phyloP scores from a whole-genome alignment of 768 basidiomycete species.

The Pleurotus sapidus region DNA sequence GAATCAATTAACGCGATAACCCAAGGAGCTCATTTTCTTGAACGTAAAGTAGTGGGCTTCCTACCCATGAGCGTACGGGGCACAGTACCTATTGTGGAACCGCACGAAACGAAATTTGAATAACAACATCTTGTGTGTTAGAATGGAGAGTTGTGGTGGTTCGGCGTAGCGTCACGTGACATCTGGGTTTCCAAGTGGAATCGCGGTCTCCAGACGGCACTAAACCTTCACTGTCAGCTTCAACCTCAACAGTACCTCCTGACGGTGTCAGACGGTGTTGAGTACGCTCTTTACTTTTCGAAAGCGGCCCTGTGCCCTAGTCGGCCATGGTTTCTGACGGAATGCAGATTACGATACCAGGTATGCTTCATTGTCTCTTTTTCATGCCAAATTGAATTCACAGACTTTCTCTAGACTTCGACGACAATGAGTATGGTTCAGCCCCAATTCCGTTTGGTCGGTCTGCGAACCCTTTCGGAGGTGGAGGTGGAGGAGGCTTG shows the following conservation, averaged over 20 bases:
- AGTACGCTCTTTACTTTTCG: background rate
- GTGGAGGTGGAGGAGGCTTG: conserved; percentile 40
- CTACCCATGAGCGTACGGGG: too few species aligned
- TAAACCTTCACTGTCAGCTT: background rate
- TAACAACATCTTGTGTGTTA: too few species aligned
- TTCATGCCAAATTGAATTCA: conserved; percentile 5
- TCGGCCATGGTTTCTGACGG: conserved; percentile 27
- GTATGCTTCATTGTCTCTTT: conserved; percentile 26
- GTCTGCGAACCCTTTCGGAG: conserved; percentile 41
- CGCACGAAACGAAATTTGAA: too few species aligned
- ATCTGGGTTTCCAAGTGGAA: background rate
- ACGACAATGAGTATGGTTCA: conserved; percentile 65
- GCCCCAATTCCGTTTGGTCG: conserved; percentile 74
- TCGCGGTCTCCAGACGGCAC: background rate
- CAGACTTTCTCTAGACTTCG: conserved; percentile 54
- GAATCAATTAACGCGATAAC: too few species aligned
- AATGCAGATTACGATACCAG: conserved; percentile 67
- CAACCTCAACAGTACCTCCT: background rate
- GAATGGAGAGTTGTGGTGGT: too few species aligned
- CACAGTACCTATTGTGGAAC: too few species aligned
- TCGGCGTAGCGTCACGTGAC: too few species aligned
- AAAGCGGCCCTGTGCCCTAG: background rate
- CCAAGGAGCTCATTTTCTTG: too few species aligned
- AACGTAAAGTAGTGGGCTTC: too few species aligned
- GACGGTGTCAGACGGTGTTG: background rate